Conservation (phyloP, 345 rosid genomes). For the Aurinia saxatilis region DNA sequence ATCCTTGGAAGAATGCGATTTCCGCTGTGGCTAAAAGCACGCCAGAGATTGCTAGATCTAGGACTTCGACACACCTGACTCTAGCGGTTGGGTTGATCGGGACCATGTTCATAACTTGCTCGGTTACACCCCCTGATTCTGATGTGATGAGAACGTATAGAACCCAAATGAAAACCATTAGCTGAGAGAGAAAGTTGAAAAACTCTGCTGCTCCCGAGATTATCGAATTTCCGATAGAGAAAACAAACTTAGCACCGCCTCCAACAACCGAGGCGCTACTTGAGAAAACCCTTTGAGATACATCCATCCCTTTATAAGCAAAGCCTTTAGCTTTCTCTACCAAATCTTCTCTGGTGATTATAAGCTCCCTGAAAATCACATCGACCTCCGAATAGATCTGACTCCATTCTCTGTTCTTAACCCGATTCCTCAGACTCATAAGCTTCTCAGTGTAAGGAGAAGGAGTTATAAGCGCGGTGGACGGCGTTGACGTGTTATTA, state of each 20-base stretch:
- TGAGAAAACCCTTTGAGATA: conserved; percentile 57
- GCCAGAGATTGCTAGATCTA: conserved; percentile 77
- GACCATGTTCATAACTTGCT: conserved; percentile 82
- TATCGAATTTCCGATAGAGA: conserved; percentile 60
- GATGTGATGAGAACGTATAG: conserved; percentile 81
- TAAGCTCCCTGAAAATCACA: conserved; percentile 65
- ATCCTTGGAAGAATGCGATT: conserved; percentile 88
- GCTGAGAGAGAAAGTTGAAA: conserved; percentile 76
- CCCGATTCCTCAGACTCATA: conserved; percentile 49
- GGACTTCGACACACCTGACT: conserved; percentile 69
- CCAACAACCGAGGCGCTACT: conserved; percentile 78
- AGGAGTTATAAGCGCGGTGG: conserved; percentile 46
- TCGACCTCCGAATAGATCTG: conserved; percentile 67
- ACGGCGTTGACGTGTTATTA: conserved; percentile 38
- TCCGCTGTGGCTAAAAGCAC: conserved; percentile 95
- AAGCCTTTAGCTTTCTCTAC: conserved; percentile 78
- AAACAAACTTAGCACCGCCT: conserved; percentile 55
- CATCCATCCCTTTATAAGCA: conserved; percentile 73
- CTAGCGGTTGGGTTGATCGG: conserved; percentile 64
- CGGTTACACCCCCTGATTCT: conserved; percentile 92
- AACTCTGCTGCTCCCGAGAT: conserved; percentile 91
- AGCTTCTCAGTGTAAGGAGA: conserved; percentile 74
- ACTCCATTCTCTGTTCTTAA: conserved; percentile 62
- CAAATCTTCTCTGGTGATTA: conserved; percentile 73
- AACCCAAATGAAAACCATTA: conserved; percentile 81